Percentiles rank a stretch among this genome's conserved stretches.
phyloP scores from a whole-genome alignment of 345 rosid genomes.

The Eucalyptus regnans region DNA sequence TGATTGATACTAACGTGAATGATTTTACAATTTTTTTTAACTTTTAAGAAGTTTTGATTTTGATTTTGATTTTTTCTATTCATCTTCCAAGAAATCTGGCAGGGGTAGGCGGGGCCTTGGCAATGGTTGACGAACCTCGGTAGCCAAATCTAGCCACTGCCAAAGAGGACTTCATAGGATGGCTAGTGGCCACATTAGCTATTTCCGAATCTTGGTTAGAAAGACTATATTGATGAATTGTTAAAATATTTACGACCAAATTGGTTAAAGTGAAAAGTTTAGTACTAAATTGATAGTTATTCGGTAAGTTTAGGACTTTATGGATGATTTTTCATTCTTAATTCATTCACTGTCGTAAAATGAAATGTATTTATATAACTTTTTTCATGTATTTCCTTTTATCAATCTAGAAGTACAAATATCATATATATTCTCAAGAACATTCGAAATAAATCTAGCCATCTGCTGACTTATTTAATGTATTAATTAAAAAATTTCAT shows the following conservation, averaged over 20 bases:
- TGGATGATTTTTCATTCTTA: neutral
- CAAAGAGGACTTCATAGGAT: neutral
- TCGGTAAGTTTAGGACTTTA: neutral
- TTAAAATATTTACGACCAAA: no score
- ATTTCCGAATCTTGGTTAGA: neutral
- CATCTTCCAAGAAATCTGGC: no score
- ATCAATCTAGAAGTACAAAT: neutral
- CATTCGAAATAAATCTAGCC: neutral
- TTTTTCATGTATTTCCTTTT: neutral
- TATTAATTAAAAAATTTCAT: no score
- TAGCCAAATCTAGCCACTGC: neutral
- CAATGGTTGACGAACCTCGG: rapidly evolving
- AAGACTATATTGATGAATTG: no score
- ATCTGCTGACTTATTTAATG: neutral
- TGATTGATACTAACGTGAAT: rapidly evolving
- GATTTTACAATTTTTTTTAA: no score
- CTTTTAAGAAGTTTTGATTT: no score
- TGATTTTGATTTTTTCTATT: no score
- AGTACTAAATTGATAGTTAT: no score
- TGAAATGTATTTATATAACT: no score
- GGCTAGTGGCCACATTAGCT: neutral
- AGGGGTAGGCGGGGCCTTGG: neutral
- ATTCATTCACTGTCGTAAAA: neutral
- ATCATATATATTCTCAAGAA: neutral
- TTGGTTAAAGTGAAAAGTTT: no score